These are phyloP conservation scores for Ceratobasidium sp. DNA, from an alignment of 1,284 basidiomycete species.

Conservation along the genomic window DNA sequence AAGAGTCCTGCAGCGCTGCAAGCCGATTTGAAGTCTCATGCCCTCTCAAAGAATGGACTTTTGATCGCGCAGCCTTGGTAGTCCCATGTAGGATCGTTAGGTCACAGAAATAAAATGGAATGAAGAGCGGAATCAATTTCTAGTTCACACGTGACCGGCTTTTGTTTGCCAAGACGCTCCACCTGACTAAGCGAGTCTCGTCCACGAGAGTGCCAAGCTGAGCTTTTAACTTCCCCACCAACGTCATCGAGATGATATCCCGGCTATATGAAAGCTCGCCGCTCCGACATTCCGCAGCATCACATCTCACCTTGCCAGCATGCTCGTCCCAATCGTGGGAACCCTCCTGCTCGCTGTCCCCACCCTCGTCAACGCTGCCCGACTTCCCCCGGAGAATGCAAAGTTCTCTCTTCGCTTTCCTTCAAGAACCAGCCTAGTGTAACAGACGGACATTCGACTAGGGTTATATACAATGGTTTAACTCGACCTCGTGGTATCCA, in stretches of 20 bases:
- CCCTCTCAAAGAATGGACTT: background rate
- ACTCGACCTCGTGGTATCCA: constrained; percentile 61
- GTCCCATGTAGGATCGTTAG: too few species aligned
- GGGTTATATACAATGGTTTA: constrained; percentile 60
- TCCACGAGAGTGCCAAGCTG: background rate
- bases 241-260: constrained; percentile 8
- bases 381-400: constrained; percentile 41
- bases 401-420: constrained; percentile 21
- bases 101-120: too few species aligned
- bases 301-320: constrained; percentile 22
- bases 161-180: constrained; percentile 2
- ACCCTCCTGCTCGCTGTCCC: background rate
- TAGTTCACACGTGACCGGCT: too few species aligned
- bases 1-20: background rate
- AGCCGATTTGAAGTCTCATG: background rate
- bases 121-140: too few species aligned
- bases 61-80: constrained; percentile 12
- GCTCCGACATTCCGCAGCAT: constrained; percentile 11
- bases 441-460: constrained; percentile 57
- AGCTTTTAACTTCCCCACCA: background rate
- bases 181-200: background rate
- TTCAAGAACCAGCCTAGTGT: constrained; percentile 48
- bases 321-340: background rate
- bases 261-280: background rate
- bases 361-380: constrained; percentile 11